These are phyloP conservation scores for Bipolaris sorokiniana DNA, from an alignment of 2,329 filamentous ascomycete species.

Conservation along the genomic window DNA sequence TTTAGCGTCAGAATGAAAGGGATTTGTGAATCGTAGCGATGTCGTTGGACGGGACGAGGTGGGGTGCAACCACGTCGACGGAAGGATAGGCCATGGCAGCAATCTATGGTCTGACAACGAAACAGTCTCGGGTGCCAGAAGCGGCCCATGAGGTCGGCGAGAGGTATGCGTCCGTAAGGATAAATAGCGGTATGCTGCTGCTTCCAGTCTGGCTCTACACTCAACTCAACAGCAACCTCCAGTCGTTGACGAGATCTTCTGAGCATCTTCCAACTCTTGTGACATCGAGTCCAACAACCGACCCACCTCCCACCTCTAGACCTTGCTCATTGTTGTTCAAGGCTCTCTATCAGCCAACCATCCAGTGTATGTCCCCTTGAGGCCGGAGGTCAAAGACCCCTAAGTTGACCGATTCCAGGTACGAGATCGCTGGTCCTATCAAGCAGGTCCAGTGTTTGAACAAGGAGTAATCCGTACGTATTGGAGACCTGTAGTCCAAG, in stretches of 20 bases:
- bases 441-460: constrained; percentile 27
- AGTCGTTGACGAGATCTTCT: constrained; percentile 34
- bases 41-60: constrained; percentile 52
- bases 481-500: constrained; percentile 37
- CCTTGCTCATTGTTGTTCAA: constrained; percentile 17
- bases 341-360: constrained; percentile 41
- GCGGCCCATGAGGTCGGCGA: constrained; percentile 32
- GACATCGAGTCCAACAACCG: constrained; percentile 34
- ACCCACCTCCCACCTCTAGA: constrained; percentile 25
- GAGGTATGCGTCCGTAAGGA: constrained; percentile 39
- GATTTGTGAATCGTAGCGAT: constrained; percentile 53
- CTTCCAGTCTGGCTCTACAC: constrained; percentile 34
- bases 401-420: constrained; percentile 38
- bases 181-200: constrained; percentile 49
- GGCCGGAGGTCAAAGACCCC: constrained; percentile 31
- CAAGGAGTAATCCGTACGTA: constrained; percentile 38
- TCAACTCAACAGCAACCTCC: constrained; percentile 36
- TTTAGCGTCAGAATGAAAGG: constrained; percentile 53
- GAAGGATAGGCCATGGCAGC: constrained; percentile 48
- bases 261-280: constrained; percentile 39
- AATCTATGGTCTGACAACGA: constrained; percentile 45
- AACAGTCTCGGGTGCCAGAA: constrained; percentile 37
- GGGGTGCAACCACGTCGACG: constrained; percentile 51
- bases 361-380: constrained; percentile 36
- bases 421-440: constrained; percentile 33